Evolutionary conservation across 179 eudicot species (phyloP).

Genomic region (Silene coronaria): DNA sequence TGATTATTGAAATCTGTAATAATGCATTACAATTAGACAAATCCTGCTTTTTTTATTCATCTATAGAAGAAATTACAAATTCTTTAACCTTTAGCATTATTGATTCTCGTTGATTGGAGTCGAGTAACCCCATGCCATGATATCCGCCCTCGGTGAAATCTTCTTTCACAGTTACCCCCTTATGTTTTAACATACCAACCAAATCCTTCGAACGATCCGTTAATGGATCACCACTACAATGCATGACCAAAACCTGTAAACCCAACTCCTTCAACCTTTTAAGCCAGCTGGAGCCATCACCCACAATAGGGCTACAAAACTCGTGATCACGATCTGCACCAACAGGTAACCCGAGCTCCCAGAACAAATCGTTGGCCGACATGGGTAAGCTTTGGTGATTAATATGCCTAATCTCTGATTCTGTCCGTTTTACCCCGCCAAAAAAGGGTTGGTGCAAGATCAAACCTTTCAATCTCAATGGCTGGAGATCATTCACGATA

Average conservation of each 20-base stretch:
- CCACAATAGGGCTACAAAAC: conserved; percentile 33
- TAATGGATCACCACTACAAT: conserved; percentile 44
- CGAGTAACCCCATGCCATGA: conserved; percentile 41
- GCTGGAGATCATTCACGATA: conserved; percentile 23
- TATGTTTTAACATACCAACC: conserved; percentile 29
- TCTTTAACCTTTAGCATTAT: conserved; percentile 14
- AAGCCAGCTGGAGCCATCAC: conserved; percentile 11
- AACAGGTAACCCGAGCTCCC: conserved; percentile 41
- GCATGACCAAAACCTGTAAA: conserved; percentile 35
- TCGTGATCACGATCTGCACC: conserved; percentile 43
- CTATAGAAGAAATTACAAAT: conserved; percentile 9
- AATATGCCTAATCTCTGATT: conserved; percentile 29
- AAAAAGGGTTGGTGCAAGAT: conserved; percentile 48
- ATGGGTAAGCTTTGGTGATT: conserved; percentile 32
- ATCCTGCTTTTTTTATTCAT: neutral
- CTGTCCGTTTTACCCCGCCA: conserved; percentile 36
- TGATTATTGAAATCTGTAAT: no score
- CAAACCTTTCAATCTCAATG: conserved; percentile 31
- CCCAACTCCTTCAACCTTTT: conserved; percentile 27
- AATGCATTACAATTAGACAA: no score
- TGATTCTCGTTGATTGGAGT: conserved; percentile 19
- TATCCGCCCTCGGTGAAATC: conserved; percentile 35
- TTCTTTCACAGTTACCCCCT: conserved; percentile 26
- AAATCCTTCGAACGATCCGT: conserved; percentile 34
- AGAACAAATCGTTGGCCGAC: conserved; percentile 34